These are phyloP conservation scores for Macadamia tetraphylla DNA, from an alignment of 164 flowering plant genomes.

Conservation along the genomic window DNA sequence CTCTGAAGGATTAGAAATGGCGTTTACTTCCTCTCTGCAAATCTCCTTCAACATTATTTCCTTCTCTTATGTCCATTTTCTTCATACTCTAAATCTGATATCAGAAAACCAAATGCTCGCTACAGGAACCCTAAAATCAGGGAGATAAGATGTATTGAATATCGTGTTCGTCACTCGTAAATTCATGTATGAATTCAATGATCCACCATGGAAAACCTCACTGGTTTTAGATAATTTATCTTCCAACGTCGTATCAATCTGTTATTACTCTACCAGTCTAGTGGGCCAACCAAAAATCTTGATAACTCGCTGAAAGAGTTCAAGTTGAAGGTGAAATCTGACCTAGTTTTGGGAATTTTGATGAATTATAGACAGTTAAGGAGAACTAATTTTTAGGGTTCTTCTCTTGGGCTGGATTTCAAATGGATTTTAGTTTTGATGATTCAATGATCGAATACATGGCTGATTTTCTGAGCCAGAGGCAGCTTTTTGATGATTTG, in stretches of 20 bases:
- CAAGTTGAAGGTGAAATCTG: conserved; percentile 24
- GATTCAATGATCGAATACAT: conserved; percentile 39
- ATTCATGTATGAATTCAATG: conserved; percentile 11
- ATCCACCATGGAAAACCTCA: not conserved
- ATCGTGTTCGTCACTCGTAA: conserved; percentile 1
- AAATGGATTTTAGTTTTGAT: conserved; percentile 35
- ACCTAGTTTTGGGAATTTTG: conserved; percentile 28
- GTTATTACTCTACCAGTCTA: conserved; percentile 20
- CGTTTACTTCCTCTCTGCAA: conserved; percentile 6
- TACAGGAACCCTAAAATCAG: conserved; percentile 6
- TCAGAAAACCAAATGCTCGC: not conserved
- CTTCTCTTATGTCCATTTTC: conserved; percentile 9
- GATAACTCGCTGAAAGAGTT: conserved; percentile 23
- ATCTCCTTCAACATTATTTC: conserved; percentile 1
- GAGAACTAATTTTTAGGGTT: conserved; percentile 32
- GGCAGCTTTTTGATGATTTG: conserved; percentile 51
- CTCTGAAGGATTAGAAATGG: conserved; percentile 13
- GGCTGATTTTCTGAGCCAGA: conserved; percentile 42
- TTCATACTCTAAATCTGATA: conserved; percentile 1
- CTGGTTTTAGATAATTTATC: not conserved
- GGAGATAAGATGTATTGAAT: not conserved
- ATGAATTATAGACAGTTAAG: conserved; percentile 37
- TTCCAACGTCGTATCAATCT: conserved; percentile 17
- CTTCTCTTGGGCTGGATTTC: conserved; percentile 44
- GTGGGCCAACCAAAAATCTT: conserved; percentile 8